Evolutionary conservation across 2,329 filamentous ascomycete species (phyloP), one percentile per base, ranked within the genome.

Genomic region (Aspergillus ustus): DNA sequence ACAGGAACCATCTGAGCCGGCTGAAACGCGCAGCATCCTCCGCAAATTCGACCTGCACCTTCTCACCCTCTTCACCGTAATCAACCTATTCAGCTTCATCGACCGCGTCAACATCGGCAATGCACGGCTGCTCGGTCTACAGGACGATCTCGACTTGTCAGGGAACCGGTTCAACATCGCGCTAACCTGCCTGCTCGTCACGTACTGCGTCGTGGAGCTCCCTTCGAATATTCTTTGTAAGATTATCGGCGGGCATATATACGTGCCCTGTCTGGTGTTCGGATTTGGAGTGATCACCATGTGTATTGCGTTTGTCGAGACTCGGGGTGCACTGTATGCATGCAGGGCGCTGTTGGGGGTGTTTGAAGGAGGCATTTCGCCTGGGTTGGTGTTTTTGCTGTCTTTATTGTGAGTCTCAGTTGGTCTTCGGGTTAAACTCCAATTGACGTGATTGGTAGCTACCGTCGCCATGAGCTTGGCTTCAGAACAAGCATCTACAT

Each of bases 101-200:
- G 67, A 70, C 40, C 57, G 76, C 46, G 69, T 68, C 20, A 79
- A 78, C 52, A 76, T 78, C 46, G 75, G 77, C 40, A 78, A 78
- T 63, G 75, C 76, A 13, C 73, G 72, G 25, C 70, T 77, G 19
- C 70, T 68, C 19, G 69, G 69, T 9, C 55, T 74, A 37, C 48
- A 62, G 19, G 59, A 66, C 7, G 69, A 73, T 34, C 69, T 76
- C 19, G 45, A 69, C 1, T 65, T 75, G 25, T 56, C 64, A 2
- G 67, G 69, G 11, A 55, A 65, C 15, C 65, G 74, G 52, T 80
- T 76, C 69, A 78, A 77, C 58, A 69, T 73, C 45, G 70, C 75
- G 4, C 29, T 61, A 40, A 64, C 49, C 13, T 52, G 49, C 19
- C 43, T 53, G 3, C 52, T 50, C 4, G 52, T 61, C 9, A 40